These are phyloP conservation scores for Cyberlindnera nakhonratchasimensis DNA, from an alignment of 805 yeast species.

Conservation along the genomic window DNA sequence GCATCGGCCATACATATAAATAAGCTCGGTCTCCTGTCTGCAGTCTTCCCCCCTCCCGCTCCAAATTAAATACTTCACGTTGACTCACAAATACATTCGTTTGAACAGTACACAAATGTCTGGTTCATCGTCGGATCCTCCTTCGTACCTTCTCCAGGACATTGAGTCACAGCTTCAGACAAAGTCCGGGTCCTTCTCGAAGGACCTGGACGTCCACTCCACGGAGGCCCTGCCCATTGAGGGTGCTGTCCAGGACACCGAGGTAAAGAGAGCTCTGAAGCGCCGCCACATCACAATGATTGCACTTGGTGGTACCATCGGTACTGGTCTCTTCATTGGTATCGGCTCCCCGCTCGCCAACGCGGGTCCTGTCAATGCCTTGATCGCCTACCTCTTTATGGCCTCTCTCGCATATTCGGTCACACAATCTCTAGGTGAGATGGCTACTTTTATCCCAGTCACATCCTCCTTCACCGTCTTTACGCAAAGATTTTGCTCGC, in stretches of 20 bases:
- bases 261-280: conserved; percentile 57
- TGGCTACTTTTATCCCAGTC: conserved; percentile 76
- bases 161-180: conserved; percentile 3
- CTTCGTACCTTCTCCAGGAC: conserved; percentile 12
- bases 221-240: conserved; percentile 5
- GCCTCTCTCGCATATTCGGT: conserved; percentile 63
- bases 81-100: neutral
- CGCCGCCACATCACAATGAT: conserved; percentile 72
- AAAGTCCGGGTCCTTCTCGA: neutral
- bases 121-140: conserved; percentile 1
- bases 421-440: conserved; percentile 72
- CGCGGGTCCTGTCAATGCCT: conserved; percentile 68
- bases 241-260: conserved; percentile 33
- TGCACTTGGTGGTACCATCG: conserved; percentile 77
- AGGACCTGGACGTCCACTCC: conserved; percentile 1
- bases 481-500: conserved; percentile 62
- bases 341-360: conserved; percentile 48
- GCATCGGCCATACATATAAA: too few species aligned
- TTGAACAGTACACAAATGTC: conserved; percentile 5
- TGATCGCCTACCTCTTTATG: conserved; percentile 63
- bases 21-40: neutral
- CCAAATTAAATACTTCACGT: neutral
- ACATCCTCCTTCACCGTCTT: conserved; percentile 66
- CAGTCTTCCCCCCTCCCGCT: neutral
- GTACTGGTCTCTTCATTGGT: conserved; percentile 74